A percentile compares a stretch with the other conserved stretches of the same genome.
Conservation (phyloP, 78 protist species). For the Guillardia theta region DNA sequence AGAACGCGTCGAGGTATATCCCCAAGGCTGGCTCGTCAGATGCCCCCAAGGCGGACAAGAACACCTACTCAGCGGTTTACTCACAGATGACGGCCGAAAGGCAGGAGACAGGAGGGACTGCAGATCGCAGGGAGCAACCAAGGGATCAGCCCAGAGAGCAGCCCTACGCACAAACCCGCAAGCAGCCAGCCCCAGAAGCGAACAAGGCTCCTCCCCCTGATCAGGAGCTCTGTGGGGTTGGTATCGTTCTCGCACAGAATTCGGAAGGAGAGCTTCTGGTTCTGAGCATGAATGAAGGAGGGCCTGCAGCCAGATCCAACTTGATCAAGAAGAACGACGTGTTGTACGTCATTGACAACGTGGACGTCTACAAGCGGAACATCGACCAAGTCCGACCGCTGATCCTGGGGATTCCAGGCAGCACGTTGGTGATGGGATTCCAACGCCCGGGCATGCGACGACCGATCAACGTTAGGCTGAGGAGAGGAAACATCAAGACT, state of each 20-base stretch:
- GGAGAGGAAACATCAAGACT: conserved; percentile 2
- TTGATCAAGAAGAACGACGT: not conserved
- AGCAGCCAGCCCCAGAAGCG: not conserved
- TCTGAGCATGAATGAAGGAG: conserved; percentile 2
- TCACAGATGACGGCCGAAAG: not conserved
- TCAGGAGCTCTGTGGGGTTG: not conserved
- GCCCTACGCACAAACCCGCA: not conserved
- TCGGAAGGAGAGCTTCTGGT: not conserved
- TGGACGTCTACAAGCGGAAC: not conserved
- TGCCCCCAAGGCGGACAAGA: not conserved
- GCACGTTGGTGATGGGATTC: not conserved
- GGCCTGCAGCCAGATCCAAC: conserved; percentile 10
- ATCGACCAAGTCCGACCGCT: not conserved
- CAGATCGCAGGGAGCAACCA: not conserved
- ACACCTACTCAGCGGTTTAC: not conserved
- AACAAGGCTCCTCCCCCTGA: not conserved
- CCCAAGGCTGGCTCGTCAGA: conserved; percentile 6
- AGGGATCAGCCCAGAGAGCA: not conserved
- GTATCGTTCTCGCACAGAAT: not conserved
- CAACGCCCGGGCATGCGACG: conserved; percentile 24
- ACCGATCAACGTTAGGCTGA: not conserved
- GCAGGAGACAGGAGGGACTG: too few relatives aligned
- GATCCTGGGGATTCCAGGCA: conserved; percentile 17
- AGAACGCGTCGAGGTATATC: not conserved
- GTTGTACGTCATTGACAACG: not conserved